Percentiles rank a stretch among this genome's conserved stretches.
Conservation (phyloP, 768 basidiomycete species). For the Collybia sp. region DNA sequence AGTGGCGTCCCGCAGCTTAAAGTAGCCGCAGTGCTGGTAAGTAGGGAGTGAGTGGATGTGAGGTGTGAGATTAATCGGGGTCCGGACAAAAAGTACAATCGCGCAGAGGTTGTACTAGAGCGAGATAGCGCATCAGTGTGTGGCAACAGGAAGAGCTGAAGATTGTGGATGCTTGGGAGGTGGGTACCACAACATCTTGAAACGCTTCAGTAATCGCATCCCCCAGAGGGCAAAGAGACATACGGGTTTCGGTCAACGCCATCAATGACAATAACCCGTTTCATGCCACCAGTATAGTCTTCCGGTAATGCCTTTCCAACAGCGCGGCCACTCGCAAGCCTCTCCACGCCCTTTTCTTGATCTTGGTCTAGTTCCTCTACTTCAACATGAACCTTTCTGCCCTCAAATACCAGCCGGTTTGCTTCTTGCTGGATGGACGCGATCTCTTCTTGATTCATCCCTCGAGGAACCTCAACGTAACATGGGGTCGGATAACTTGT, state of each 20-base stretch:
- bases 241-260: slow-evolving; percentile 79
- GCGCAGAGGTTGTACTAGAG: slow-evolving; percentile 55
- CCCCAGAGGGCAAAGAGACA: slow-evolving; percentile 16
- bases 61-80: slow-evolving; percentile 68
- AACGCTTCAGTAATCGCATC: background rate
- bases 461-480: slow-evolving; percentile 73
- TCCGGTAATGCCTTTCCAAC: slow-evolving; percentile 59
- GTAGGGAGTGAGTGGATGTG: slow-evolving; percentile 46
- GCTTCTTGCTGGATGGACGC: slow-evolving; percentile 53
- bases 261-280: slow-evolving; percentile 79
- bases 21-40: slow-evolving; percentile 51
- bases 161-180: slow-evolving; percentile 67
- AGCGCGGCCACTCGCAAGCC: slow-evolving; percentile 42
- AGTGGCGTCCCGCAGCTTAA: slow-evolving; percentile 66
- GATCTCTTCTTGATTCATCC: slow-evolving; percentile 63
- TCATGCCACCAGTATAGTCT: slow-evolving; percentile 74
- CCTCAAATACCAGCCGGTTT: slow-evolving; percentile 67
- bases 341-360: slow-evolving; percentile 25
- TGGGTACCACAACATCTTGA: slow-evolving; percentile 81
- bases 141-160: slow-evolving; percentile 68
- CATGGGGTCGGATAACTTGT: slow-evolving; percentile 61
- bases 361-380: slow-evolving; percentile 58
- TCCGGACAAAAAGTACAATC: slow-evolving; percentile 82
- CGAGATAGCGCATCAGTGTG: slow-evolving; percentile 65
- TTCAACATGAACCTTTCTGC: slow-evolving; percentile 64